A percentile compares a stretch with the other conserved stretches of the same genome.
phyloP scores from a whole-genome alignment of 73 alveolate genomes.

The Urostyla sp. region DNA sequence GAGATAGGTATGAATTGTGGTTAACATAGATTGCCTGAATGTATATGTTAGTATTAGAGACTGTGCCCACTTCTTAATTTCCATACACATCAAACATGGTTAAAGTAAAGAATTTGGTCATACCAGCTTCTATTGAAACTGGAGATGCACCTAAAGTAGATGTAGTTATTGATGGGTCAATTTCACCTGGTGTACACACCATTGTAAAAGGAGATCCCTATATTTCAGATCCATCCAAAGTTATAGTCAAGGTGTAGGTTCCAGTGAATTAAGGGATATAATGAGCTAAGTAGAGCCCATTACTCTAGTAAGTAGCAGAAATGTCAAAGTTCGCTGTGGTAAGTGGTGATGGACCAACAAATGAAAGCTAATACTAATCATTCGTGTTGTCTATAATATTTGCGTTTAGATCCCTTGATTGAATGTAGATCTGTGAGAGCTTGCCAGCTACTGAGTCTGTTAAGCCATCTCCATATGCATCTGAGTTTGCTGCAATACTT shows the following conservation, averaged over 20 bases:
- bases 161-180: constrained; percentile 43
- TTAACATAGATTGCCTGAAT: constrained; percentile 44
- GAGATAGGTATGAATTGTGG: constrained; percentile 57
- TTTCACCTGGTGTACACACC: constrained; percentile 61
- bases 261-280: constrained; percentile 66
- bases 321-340: constrained; percentile 39
- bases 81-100: constrained; percentile 46
- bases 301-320: constrained; percentile 36
- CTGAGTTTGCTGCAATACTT: constrained; percentile 38
- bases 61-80: not conserved
- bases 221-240: constrained; percentile 55
- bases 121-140: constrained; percentile 41
- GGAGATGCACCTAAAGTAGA: constrained; percentile 46
- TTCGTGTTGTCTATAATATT: constrained; percentile 49
- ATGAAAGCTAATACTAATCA: constrained; percentile 43
- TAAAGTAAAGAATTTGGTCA: constrained; percentile 58
- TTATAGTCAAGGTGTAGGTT: constrained; percentile 57
- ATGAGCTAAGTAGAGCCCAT: constrained; percentile 59
- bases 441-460: constrained; percentile 62
- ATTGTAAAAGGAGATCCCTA: constrained; percentile 60
- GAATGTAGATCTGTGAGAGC: constrained; percentile 48
- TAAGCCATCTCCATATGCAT: constrained; percentile 70
- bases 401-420: constrained; percentile 58
- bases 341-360: constrained; percentile 48
- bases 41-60: constrained; percentile 17